phyloP scores from a whole-genome alignment of 257 asterid genomes.

The Solanum peruvianum region DNA sequence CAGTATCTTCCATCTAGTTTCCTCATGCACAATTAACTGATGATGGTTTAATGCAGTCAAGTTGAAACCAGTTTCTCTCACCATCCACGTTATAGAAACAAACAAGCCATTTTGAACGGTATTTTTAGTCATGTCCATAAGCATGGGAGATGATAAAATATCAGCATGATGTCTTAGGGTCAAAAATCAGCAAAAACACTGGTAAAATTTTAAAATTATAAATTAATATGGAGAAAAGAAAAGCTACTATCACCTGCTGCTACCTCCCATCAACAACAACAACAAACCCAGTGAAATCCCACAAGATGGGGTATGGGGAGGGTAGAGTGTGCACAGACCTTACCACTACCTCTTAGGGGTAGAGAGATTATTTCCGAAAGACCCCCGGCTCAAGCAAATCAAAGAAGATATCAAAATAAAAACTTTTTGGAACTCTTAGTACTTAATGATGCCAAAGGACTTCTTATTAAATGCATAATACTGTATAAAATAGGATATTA shows the following conservation, averaged over 20 bases:
- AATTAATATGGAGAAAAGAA: not conserved
- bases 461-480: not conserved
- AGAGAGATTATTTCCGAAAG: not conserved
- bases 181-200: not conserved
- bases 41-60: not conserved
- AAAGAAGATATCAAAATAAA: not conserved
- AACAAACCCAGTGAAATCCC: not conserved
- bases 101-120: not conserved
- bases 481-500: not conserved
- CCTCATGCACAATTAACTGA: not conserved
- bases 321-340: not conserved
- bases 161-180: not conserved
- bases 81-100: not conserved
- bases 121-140: not conserved
- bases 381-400: not conserved
- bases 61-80: not conserved
- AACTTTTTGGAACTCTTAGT: not conserved
- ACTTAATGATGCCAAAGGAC: not conserved
- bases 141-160: not conserved
- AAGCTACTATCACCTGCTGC: not conserved
- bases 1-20: not conserved
- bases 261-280: not conserved
- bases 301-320: not conserved
- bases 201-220: not conserved
- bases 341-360: not conserved